These are phyloP conservation scores for Agaricus blazei DNA, from an alignment of 768 basidiomycete species.

Conservation along the genomic window DNA sequence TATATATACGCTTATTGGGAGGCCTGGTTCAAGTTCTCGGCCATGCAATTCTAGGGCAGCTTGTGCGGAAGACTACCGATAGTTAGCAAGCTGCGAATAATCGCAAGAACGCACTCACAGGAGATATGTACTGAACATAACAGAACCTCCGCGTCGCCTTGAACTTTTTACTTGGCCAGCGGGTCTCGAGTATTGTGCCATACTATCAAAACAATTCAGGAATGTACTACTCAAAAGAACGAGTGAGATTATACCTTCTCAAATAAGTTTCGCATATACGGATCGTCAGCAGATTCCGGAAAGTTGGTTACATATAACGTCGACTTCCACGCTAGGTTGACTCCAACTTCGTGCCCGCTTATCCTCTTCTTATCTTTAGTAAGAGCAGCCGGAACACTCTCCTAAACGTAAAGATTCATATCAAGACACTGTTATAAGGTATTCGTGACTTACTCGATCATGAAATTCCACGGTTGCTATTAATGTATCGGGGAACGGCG, in stretches of 20 bases:
- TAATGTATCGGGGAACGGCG: conserved; percentile 45
- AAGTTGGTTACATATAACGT: conserved; percentile 97
- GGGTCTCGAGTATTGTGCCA: conserved; percentile 87
- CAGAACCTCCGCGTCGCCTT: conserved; percentile 88
- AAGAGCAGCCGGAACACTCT: conserved; percentile 77
- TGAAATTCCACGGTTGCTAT: conserved; percentile 91
- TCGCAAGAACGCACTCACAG: conserved; percentile 44
- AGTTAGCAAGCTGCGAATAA: neutral
- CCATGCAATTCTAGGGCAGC: conserved; percentile 78
- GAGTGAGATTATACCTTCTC: conserved; percentile 49
- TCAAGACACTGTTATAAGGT: neutral
- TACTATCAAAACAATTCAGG: conserved; percentile 42
- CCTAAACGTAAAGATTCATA: conserved; percentile 34
- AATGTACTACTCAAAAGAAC: neutral
- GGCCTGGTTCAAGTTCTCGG: conserved; percentile 64
- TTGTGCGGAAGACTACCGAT: conserved; percentile 57
- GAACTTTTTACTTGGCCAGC: conserved; percentile 98
- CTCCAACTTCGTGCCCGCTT: conserved; percentile 67
- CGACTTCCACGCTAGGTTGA: conserved; percentile 90
- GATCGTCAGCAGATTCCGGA: conserved; percentile 79
- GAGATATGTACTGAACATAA: conserved; percentile 87
- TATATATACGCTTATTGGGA: conserved; percentile 70
- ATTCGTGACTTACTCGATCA: conserved; percentile 40
- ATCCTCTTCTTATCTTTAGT: conserved; percentile 94
- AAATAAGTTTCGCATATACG: conserved; percentile 70